Evolutionary conservation across 2,329 filamentous ascomycete species (phyloP), one percentile per base, ranked within the genome.

Genomic region (Colletotrichum eremochloae): DNA sequence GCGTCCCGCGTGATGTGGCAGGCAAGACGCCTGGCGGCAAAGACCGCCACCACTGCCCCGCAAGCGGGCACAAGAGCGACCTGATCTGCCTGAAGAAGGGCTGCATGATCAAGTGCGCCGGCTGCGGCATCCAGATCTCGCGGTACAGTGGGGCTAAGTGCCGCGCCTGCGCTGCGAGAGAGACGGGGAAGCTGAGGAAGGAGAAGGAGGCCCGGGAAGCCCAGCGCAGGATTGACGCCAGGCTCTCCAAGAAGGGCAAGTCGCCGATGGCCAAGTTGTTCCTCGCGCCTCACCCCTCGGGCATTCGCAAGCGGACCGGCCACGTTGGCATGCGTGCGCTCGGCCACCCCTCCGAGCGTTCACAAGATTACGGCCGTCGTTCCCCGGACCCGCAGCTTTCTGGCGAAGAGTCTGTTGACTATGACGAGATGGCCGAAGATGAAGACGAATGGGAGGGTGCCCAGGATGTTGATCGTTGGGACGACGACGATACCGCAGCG

Each of bases 21-120:
- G 14, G 15, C n/a, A 73, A 63, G 52, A 31, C 36, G 7, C 31
- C 33, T 15, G 67, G 67, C 42, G 71, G 71, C 31, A 18, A 14
- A 3, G 24, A 6, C 8, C 24, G 36, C 5, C 68, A 72, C 24
- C 72, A 74, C 57, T 72, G 69, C 31, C 46, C 52, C 3, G 24
- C 29, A 11, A 38, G 48, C 15, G 36, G 1, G 2, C 68, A 65
- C 31, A 24, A n/a, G 1, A 50, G 29, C 57, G 55, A 61, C 18
- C 9, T 20, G 2, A 1, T 5, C 8, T 74, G 72, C 46, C 8
- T 48, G 7, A 36, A 56, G 1, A 55, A 29, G 2, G 60, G 68
- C 2, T 72, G 69, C 61, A 18, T 57, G 29, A 8, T 15, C 1
- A 6, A 29, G 5, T 74, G 72, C 38, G 3, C 33, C 18, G 8